These are phyloP conservation scores for Protea cynaroides DNA, from an alignment of 164 flowering plant species.

Conservation along the genomic window DNA sequence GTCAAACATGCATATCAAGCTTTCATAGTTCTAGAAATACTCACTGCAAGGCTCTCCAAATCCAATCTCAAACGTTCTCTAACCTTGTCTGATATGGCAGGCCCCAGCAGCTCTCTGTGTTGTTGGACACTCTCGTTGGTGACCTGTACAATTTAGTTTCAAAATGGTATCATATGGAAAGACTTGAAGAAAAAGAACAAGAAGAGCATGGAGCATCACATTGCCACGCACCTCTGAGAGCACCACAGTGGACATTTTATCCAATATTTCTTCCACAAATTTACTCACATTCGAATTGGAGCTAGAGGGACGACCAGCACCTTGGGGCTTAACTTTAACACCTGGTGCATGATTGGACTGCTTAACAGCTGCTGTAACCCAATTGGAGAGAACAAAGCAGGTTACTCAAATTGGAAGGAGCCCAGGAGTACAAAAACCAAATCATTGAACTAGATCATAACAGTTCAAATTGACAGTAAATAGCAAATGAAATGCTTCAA, in stretches of 20 bases:
- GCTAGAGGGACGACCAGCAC: slow-evolving; percentile 15
- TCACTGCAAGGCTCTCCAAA: slow-evolving; percentile 59
- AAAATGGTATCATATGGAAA: neutral
- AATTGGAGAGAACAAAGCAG: slow-evolving; percentile 2
- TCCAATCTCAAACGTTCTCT: slow-evolving; percentile 49
- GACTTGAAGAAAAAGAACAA: neutral
- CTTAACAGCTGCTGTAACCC: slow-evolving; percentile 33
- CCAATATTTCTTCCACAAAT: slow-evolving; percentile 66
- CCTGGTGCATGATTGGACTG: slow-evolving; percentile 30
- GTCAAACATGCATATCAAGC: neutral
- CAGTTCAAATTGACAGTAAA: too few relatives aligned
- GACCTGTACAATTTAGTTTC: slow-evolving; percentile 31
- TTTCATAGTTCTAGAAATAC: slow-evolving; percentile 15
- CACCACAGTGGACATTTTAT: slow-evolving; percentile 47
- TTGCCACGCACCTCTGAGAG: slow-evolving; percentile 47
- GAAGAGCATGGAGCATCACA: slow-evolving; percentile 2
- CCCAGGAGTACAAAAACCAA: neutral
- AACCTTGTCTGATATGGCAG: slow-evolving; percentile 37
- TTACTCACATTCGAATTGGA: slow-evolving; percentile 38
- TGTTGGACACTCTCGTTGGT: slow-evolving; percentile 40
- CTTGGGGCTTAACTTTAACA: slow-evolving; percentile 29
- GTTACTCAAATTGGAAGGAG: neutral
- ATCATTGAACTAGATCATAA: neutral
- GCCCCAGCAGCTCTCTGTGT: slow-evolving; percentile 54
- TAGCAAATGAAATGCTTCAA: too few relatives aligned